Conservation (phyloP, 495 filamentous ascomycete genomes). For the Xeromyces bisporus region DNA sequence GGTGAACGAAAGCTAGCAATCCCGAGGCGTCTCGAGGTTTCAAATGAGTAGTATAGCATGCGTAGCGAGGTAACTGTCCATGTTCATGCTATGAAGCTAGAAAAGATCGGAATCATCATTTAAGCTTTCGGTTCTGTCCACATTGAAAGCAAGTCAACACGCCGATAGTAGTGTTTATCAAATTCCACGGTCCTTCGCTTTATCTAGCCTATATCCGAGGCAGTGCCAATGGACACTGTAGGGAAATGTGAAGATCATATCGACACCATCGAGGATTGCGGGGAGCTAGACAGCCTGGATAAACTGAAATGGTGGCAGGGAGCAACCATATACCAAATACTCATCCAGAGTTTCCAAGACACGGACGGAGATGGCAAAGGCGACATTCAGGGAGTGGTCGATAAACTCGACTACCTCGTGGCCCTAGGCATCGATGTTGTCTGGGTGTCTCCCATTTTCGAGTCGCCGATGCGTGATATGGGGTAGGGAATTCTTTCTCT, state of each 20-base stretch:
- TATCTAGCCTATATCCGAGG: not conserved
- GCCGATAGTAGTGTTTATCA: not conserved
- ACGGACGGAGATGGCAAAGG: constrained; percentile 39
- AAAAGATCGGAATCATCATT: too few relatives aligned
- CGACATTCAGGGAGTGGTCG: constrained; percentile 36
- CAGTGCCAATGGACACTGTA: not conserved
- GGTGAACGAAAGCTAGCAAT: not conserved
- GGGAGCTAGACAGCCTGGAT: constrained; percentile 4
- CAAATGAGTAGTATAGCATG: too few relatives aligned
- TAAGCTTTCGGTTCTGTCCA: not conserved
- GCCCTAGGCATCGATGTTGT: constrained; percentile 38
- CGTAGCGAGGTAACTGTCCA: too few relatives aligned
- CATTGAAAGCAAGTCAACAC: not conserved
- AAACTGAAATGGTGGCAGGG: constrained; percentile 19
- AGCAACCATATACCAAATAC: constrained; percentile 37
- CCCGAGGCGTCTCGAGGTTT: too few relatives aligned
- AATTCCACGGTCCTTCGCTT: not conserved
- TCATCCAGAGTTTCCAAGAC: constrained; percentile 36
- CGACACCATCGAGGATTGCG: constrained; percentile 1
- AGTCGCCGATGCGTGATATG: constrained; percentile 29
- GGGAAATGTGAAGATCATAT: constrained; percentile 1
- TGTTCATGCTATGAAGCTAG: too few relatives aligned
- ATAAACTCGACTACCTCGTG: constrained; percentile 35
- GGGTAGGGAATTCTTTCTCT: constrained; percentile 13
- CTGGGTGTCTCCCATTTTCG: constrained; percentile 42